Base-by-base conservation (phyloP, 768 basidiomycete species). In the Chalciporus sphaerocephalus region DNA sequence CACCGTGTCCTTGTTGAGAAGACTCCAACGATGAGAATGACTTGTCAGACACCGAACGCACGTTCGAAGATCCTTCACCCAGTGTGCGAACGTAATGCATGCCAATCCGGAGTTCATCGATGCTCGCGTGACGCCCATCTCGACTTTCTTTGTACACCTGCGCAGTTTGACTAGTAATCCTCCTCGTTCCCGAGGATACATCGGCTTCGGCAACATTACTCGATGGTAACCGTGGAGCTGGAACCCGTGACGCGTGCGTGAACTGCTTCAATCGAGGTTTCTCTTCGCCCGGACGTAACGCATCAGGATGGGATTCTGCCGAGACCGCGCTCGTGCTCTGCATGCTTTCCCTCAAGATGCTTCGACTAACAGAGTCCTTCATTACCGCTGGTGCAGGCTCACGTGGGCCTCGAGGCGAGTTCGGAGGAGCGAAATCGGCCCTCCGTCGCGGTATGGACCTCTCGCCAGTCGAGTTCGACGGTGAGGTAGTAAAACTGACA, bases 211-310 rank as follows among this genome's bases (percentile, higher is more conserved):
- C 53, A 7, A 48, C 48, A 18, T 54, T 64, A 42, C 41, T 49
- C 44, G 42, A 74, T 55, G 48, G 75, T 58, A 52, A 73, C 53
- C 52, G 74, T 71, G 84, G 81, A 2, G 79, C 71, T 16, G 85
- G 84, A 20, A 85, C 83, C 16, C 82, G 79, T 16, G 75, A 74
- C 13, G 81, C 79, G 50, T 77, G 78, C 6, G 81, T 85, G 58
- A 89, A 87, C 21, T 82, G 85, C 25, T 87, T 83, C 23, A 88
- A 63, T 24, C 83, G 76, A 25, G 85, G 83, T 12, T 76, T 74
- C 12, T 70, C 59, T 28, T 53, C 57, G 12, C 52, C 53, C 9
- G 57, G 59, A 28, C 58, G 69, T 23, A 64, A 33, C 18, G 52
- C 51, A 52, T 63, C 48, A 58, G 74, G 54, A 37, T 48, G 57